Evolutionary conservation across 2,329 filamentous ascomycete species (phyloP), one percentile per base, ranked within the genome.

Genomic region (Graphiopsis chlorocephala): DNA sequence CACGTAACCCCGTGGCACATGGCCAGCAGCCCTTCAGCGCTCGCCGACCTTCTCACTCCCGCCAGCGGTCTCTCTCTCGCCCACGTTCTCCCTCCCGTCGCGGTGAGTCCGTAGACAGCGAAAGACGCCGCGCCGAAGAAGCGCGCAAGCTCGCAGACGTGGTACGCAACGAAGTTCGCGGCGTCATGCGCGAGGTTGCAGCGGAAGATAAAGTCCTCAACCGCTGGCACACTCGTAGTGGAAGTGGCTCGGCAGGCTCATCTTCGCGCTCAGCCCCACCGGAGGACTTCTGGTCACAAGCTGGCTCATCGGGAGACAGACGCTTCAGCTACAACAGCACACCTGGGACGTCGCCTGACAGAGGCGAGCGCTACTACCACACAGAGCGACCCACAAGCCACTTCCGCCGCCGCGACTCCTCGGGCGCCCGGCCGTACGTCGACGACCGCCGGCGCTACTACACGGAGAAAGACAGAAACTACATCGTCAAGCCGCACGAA

Each of bases 131-230:
- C n/a, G 31, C 26, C 20, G 52, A 28, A 23, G 50, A 62, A 12
- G 47, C 14, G 10, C 20, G 35, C n/a, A 60, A 26, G 17, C n/a
- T 60, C 15, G 38, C 33, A 10, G 35, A 11, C 1, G 31, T 33
- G 1, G 31, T 56, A 8, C 53, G 53, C 29, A 31, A 38, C 29
- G 28, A 56, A 20, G 31, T 56, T 12, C 53, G 53, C 23, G 53
- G 53, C 31, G 53, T 20, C 7, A 14, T 56, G n/a, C 53, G 53
- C 20, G 53, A 56, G 6, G 60, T 50, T 6, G 48, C 47, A 8
- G 48, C 60, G 7, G 29, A 52, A 12, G 42, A 62, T 25, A 62
- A 62, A 55, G 60, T 62, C 47, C 25, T 52, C 26, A 25, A 42
- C 48, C 17, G 28, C 23, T 62, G 60, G 60, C 60, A 33, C 35